Percentiles rank a stretch among this genome's conserved stretches.
These are phyloP conservation scores for Mycena rosella DNA, from an alignment of 768 basidiomycete species.

Conservation along the genomic window DNA sequence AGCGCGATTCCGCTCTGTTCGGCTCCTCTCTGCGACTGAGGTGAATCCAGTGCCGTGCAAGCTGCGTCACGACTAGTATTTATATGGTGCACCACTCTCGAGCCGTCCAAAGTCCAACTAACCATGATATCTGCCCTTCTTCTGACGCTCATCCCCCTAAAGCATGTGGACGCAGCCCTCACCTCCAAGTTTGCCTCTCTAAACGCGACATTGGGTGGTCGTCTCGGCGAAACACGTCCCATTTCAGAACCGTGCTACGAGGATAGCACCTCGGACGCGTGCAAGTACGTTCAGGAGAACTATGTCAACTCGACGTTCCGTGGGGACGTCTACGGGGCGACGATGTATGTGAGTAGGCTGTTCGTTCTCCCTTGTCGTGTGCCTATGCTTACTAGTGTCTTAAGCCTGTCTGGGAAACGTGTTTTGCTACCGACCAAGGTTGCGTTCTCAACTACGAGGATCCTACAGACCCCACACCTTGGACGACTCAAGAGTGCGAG, in stretches of 20 bases:
- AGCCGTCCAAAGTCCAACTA: constrained; percentile 10
- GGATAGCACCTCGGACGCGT: constrained; percentile 21
- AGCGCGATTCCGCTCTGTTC: constrained; percentile 4
- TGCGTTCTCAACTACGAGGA: constrained; percentile 23
- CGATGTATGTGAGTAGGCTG: constrained; percentile 18
- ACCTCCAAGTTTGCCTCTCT: constrained; percentile 21
- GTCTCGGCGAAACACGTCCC: constrained; percentile 20
- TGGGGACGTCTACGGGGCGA: constrained; percentile 16
- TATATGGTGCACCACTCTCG: constrained; percentile 5
- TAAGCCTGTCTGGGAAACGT: constrained; percentile 26
- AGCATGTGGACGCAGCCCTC: constrained; percentile 5
- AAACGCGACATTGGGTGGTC: constrained; percentile 21
- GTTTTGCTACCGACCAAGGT: constrained; percentile 22
- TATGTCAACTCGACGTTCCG: constrained; percentile 23
- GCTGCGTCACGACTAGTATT: constrained; percentile 5
- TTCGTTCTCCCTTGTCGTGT: constrained; percentile 8
- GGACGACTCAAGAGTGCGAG: constrained; percentile 23
- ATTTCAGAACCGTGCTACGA: constrained; percentile 24
- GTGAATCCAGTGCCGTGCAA: constrained; percentile 5
- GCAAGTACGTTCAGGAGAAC: constrained; percentile 17
- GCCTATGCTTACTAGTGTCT: constrained; percentile 14
- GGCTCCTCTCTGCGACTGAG: constrained; percentile 1
- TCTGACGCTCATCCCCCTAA: constrained; percentile 15
- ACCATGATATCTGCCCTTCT: constrained; percentile 21
- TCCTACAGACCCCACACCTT: constrained; percentile 26